These are phyloP conservation scores for Fusarium verticillioides DNA, from an alignment of 2,329 filamentous ascomycete genomes.

Conservation along the genomic window DNA sequence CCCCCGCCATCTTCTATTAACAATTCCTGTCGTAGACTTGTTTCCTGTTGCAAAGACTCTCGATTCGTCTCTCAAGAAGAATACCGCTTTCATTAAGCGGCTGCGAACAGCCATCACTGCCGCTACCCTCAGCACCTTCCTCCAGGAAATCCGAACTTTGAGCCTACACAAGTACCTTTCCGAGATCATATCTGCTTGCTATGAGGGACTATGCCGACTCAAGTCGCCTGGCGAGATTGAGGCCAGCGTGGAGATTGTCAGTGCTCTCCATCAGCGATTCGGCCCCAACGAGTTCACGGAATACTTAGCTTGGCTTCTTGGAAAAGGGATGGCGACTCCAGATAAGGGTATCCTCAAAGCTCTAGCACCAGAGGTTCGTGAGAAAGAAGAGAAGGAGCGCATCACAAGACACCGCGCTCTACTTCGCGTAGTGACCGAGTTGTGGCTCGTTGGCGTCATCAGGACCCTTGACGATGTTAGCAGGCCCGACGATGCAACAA, in stretches of 20 bases:
- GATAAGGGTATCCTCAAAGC: constrained; percentile 86
- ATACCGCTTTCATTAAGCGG: constrained; percentile 97
- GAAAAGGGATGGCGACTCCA: constrained; percentile 89
- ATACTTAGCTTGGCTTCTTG: constrained; percentile 91
- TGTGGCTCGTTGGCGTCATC: constrained; percentile 93
- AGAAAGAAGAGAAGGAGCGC: constrained; percentile 96
- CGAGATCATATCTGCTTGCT: constrained; percentile 95
- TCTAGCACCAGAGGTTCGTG: constrained; percentile 81
- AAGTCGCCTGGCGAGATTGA: constrained; percentile 93
- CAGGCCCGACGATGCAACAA: constrained; percentile 71
- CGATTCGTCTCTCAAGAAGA: constrained; percentile 97
- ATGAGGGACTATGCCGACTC: constrained; percentile 91
- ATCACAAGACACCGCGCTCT: constrained; percentile 86
- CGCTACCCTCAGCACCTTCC: constrained; percentile 82
- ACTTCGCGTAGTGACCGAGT: constrained; percentile 89
- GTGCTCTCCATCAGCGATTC: constrained; percentile 95
- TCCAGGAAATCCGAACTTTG: constrained; percentile 88
- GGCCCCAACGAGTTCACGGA: constrained; percentile 90
- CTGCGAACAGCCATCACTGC: constrained; percentile 88
- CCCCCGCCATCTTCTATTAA: constrained; percentile 23
- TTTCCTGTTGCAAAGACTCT: constrained; percentile 82
- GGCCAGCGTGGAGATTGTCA: constrained; percentile 90
- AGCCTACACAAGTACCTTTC: constrained; percentile 97
- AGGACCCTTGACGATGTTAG: constrained; percentile 79
- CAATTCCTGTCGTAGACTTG: constrained; percentile 66